Base-by-base conservation (phyloP, 1,284 basidiomycete genomes). In the Veloboletus limbatus region DNA sequence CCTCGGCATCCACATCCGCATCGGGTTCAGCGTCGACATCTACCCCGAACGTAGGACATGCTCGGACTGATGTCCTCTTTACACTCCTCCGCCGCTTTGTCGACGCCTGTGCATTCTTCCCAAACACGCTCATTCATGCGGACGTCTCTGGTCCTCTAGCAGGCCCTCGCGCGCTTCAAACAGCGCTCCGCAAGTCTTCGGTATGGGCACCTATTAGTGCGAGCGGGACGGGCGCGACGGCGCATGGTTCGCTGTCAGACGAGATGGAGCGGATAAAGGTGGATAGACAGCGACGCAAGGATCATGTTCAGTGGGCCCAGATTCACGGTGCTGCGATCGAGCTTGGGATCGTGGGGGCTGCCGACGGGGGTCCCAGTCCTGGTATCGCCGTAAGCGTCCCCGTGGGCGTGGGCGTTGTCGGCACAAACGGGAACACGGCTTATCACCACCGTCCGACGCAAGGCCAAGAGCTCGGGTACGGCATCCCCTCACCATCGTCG, bases 261-360 rank as follows among this genome's bases (percentile, higher is more conserved):
- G 77, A 80, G 55, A 75, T 81, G 73, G 76, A 79, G 44, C 70
- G 79, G 8, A 79, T 80, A 44, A 76, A 75, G n/a, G 59, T 54
- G 11, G 79, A 81, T 45, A 67, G 79, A 32, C 77, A 79, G 53
- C 68, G 77, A 2, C 69, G 77, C 43, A 79, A 79, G 42, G 77
- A 79, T 43, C 71, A 81, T 48, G 75, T 81, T 1, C 74, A 78
- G 40, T 81, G 79, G 79, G 79, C 79, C 0, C 71, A 74, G 27
- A 75, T 81, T n/a, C 79, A 81, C 51, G 78, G 75, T 0, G 73
- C 79, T 4, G 77, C 78, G 6, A 66, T 81, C 37, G 79, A 81
- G 51, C 66, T 79, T 0, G 73, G 75, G 11, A 69, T 79, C 55
- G 14, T 60, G 3, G 45, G 50, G 0, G 34, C 28, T 9, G 25